These are phyloP conservation scores for Xylariaceae sp. DNA, from an alignment of 2,329 filamentous ascomycete genomes.

Conservation along the genomic window DNA sequence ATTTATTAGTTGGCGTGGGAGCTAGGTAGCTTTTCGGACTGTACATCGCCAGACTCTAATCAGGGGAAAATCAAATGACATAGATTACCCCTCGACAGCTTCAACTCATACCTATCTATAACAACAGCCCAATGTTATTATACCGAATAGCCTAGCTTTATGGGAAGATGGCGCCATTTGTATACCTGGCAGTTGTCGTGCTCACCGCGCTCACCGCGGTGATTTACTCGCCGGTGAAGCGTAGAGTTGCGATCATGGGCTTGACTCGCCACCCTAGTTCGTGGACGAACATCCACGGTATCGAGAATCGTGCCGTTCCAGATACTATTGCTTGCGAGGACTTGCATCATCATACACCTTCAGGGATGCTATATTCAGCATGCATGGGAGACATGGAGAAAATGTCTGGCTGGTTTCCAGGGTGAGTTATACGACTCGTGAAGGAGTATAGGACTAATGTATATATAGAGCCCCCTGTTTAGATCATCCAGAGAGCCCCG, in stretches of 20 bases:
- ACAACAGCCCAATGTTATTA: conserved; percentile 27
- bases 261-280: conserved; percentile 18
- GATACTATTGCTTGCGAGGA: conserved; percentile 63
- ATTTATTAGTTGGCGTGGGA: too few species aligned
- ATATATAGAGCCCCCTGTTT: conserved; percentile 21
- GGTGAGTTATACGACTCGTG: conserved; percentile 48
- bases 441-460: background rate
- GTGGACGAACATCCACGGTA: conserved; percentile 26
- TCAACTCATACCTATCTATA: background rate
- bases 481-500: conserved; percentile 43
- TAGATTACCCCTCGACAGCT: background rate
- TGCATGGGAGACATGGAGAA: conserved; percentile 49
- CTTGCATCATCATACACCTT: conserved; percentile 55
- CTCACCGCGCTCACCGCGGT: conserved; percentile 24
- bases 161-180: conserved; percentile 21
- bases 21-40: too few species aligned
- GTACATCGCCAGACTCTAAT: too few species aligned
- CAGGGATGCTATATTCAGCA: conserved; percentile 56
- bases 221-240: conserved; percentile 26
- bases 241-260: conserved; percentile 19
- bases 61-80: too few species aligned
- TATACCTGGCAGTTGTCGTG: conserved; percentile 21
- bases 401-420: conserved; percentile 29
- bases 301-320: conserved; percentile 41
- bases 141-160: background rate